Base-by-base conservation (phyloP, 768 basidiomycete genomes). In the Xanthoconium stramineum region DNA sequence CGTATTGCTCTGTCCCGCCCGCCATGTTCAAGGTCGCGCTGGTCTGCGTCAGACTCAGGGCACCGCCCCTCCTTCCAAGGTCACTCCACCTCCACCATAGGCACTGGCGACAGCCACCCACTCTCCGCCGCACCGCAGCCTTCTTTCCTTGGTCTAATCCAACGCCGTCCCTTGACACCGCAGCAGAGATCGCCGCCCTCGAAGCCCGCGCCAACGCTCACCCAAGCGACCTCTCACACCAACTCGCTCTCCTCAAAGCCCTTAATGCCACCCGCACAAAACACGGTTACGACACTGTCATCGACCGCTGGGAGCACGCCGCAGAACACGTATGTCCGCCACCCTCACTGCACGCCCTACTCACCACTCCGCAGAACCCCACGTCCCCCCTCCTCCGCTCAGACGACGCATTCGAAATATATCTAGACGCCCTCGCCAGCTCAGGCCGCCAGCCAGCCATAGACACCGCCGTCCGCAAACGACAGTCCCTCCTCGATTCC, bases 301-400 rank as follows among this genome's bases (percentile, higher is more conserved):
- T 91, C 54, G 83, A 76, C 64, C 82, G 90, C 53, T 94, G 91
- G 91, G 91, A 94, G 67, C 79, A 85, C 61, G 84, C 86, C 80
- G 82, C 82, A 64, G 88, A 92, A 80, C 91, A 87, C 66, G 91
- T 92, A 74, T 62, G 89, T 83, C 32, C 14, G 10, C 37, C 36
- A 50, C 39, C 38, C 37, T 12, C 45, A 10, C 40, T 35, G 17
- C 13, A 49, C 24, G 5, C 15, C 37, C 55, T 48, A 49, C 47
- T 47, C 68, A 50, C 42, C 49, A 5, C 43, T 29, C 30, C 56
- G 1, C 62, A 93, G 91, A 83, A 88, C 63, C 79, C 85, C 13
- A 53, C 77, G 12, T 89, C 87, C 2, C 88, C 89, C 3, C 74
- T 93, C 28, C 71, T 94, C 28, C 79, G 76, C 48, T 90, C 88